These are phyloP conservation scores for Knoxdaviesia capensis DNA, from an alignment of 2,329 filamentous ascomycete genomes.

Conservation along the genomic window DNA sequence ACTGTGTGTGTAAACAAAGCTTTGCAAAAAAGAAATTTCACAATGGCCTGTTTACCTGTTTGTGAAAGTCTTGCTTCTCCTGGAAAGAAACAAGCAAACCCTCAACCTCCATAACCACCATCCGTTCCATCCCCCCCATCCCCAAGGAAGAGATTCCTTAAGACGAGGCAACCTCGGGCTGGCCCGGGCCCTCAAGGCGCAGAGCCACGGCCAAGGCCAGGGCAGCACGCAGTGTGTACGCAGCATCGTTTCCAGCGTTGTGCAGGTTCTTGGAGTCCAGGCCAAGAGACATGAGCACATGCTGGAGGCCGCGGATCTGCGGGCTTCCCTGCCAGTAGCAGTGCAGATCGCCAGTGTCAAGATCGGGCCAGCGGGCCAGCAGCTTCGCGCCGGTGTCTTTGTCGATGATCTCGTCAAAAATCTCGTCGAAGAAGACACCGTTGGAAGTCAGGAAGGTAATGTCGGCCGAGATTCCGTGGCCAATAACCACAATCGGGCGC, in stretches of 20 bases:
- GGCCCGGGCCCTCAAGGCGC: too few species aligned
- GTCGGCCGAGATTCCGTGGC: slow-evolving; percentile 52
- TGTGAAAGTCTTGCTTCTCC: too few species aligned
- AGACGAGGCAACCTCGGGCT: too few species aligned
- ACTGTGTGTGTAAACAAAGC: background rate
- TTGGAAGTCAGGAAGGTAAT: slow-evolving; percentile 44
- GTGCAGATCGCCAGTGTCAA: slow-evolving; percentile 60
- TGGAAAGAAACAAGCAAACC: background rate
- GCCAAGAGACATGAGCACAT: slow-evolving; percentile 42
- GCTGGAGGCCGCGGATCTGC: slow-evolving; percentile 34
- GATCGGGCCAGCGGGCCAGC: too few species aligned
- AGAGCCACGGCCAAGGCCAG: slow-evolving; percentile 18
- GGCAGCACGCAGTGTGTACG: slow-evolving; percentile 58
- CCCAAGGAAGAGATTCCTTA: too few species aligned
- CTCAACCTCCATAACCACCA: too few species aligned
- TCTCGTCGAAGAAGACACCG: slow-evolving; percentile 22
- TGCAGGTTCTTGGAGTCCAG: slow-evolving; percentile 50
- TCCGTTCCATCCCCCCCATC: too few species aligned
- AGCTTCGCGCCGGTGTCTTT: slow-evolving; percentile 31
- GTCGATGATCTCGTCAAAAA: slow-evolving; percentile 21
- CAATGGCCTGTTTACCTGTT: too few species aligned
- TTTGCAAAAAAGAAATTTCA: too few species aligned
- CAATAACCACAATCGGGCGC: slow-evolving; percentile 52
- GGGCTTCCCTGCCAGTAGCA: slow-evolving; percentile 34
- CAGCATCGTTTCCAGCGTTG: slow-evolving; percentile 74